Conservation (phyloP, 352 stramenopile species). For the Phytophthora pistaciae region DNA sequence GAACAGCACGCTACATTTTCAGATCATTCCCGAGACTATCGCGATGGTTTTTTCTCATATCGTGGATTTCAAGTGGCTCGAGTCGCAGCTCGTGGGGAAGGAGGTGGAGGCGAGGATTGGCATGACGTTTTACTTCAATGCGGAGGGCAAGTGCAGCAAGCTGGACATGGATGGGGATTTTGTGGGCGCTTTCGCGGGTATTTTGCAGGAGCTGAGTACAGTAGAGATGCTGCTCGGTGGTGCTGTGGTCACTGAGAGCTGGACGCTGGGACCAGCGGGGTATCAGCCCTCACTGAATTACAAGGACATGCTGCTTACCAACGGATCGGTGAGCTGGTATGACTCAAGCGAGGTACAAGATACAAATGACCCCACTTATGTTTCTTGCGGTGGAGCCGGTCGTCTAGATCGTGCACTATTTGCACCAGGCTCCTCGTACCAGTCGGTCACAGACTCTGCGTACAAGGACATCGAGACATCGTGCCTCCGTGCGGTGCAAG, state of each 20-base stretch:
- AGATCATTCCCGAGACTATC: neutral
- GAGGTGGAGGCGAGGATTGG: neutral
- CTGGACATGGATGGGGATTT: neutral
- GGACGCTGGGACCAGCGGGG: too few relatives aligned
- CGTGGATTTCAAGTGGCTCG: neutral
- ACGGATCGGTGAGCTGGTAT: too few relatives aligned
- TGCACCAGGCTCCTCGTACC: too few relatives aligned
- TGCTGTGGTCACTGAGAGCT: too few relatives aligned
- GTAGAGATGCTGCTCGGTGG: too few relatives aligned
- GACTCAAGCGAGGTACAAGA: too few relatives aligned
- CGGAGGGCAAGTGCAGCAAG: neutral
- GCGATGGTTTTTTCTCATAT: neutral
- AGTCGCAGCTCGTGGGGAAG: neutral
- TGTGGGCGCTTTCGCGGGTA: neutral
- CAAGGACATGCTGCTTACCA: too few relatives aligned
- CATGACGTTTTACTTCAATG: conserved; percentile 4
- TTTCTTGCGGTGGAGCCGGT: too few relatives aligned
- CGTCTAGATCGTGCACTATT: too few relatives aligned
- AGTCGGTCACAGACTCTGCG: too few relatives aligned
- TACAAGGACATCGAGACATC: neutral
- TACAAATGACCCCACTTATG: too few relatives aligned
- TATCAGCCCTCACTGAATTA: too few relatives aligned
- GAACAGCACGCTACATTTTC: neutral
- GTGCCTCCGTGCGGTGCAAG: neutral
- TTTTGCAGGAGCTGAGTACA: neutral